A percentile compares a stretch with the other conserved stretches of the same genome.
phyloP scores from a whole-genome alignment of 2,329 filamentous ascomycete genomes.

The Seiridium unicorne region DNA sequence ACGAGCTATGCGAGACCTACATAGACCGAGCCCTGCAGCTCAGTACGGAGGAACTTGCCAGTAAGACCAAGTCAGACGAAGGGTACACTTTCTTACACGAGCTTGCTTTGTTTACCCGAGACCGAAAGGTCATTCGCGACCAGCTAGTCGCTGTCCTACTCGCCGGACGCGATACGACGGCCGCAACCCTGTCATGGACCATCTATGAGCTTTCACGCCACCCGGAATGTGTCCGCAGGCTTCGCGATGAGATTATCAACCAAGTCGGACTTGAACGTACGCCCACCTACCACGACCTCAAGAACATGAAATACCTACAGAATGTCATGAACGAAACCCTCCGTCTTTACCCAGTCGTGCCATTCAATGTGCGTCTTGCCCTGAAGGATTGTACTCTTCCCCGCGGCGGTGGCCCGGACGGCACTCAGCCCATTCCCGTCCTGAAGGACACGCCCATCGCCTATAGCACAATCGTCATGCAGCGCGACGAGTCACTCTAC shows the following conservation, averaged over 20 bases:
- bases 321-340: constrained; percentile 74
- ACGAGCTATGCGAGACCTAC: constrained; percentile 74
- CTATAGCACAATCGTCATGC: constrained; percentile 72
- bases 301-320: constrained; percentile 81
- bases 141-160: constrained; percentile 81
- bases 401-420: constrained; percentile 64
- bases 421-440: constrained; percentile 60
- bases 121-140: constrained; percentile 72
- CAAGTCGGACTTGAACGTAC: constrained; percentile 61
- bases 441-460: constrained; percentile 63
- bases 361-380: constrained; percentile 74
- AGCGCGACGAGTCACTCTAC: constrained; percentile 65
- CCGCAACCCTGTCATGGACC: constrained; percentile 75
- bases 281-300: constrained; percentile 77
- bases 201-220: constrained; percentile 78
- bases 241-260: constrained; percentile 71
- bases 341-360: constrained; percentile 74
- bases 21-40: constrained; percentile 73
- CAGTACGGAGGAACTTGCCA: constrained; percentile 67
- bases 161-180: constrained; percentile 85
- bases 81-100: constrained; percentile 86
- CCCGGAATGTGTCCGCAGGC: constrained; percentile 63
- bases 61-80: constrained; percentile 68
- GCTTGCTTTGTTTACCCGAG: constrained; percentile 75
- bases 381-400: constrained; percentile 74